phyloP scores from a whole-genome alignment of 257 asterid species.

The Craterostigma plantagineum region DNA sequence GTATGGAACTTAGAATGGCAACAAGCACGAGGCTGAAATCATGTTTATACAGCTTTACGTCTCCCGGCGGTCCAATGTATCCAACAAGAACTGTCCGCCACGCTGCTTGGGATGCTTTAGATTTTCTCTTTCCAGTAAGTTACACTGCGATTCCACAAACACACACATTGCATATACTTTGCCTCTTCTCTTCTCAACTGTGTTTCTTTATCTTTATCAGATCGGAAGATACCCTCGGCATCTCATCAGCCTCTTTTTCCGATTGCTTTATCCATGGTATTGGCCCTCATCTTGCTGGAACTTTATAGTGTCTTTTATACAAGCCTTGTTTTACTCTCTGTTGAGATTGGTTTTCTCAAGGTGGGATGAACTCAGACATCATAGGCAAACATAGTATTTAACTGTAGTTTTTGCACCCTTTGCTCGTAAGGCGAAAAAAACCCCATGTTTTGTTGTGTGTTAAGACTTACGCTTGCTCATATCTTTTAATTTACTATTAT shows the following conservation, averaged over 20 bases:
- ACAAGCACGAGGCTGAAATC: slow-evolving; percentile 84
- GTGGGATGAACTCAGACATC: slow-evolving; percentile 24
- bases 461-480: too few relatives aligned
- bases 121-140: slow-evolving; percentile 88
- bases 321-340: slow-evolving; percentile 31
- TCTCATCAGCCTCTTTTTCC: slow-evolving; percentile 60
- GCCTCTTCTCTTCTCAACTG: too few relatives aligned
- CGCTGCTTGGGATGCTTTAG: slow-evolving; percentile 90
- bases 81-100: slow-evolving; percentile 97
- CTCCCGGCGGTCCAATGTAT: slow-evolving; percentile 96
- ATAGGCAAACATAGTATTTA: too few relatives aligned
- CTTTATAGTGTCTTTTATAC: slow-evolving; percentile 42
- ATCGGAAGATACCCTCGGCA: slow-evolving; percentile 75
- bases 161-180: too few relatives aligned
- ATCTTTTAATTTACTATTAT: too few relatives aligned
- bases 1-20: slow-evolving; percentile 72
- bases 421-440: too few relatives aligned
- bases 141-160: too few relatives aligned
- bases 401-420: too few relatives aligned
- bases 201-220: too few relatives aligned
- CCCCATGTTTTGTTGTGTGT: too few relatives aligned
- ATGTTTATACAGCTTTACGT: slow-evolving; percentile 88
- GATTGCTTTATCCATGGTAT: slow-evolving; percentile 74
- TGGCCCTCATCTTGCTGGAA: slow-evolving; percentile 97
- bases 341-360: slow-evolving; percentile 28